Evolutionary conservation across 1,284 basidiomycete genomes (phyloP), one percentile per base, ranked within the genome.

Genomic region (Austroboletus novae-zelandiae): DNA sequence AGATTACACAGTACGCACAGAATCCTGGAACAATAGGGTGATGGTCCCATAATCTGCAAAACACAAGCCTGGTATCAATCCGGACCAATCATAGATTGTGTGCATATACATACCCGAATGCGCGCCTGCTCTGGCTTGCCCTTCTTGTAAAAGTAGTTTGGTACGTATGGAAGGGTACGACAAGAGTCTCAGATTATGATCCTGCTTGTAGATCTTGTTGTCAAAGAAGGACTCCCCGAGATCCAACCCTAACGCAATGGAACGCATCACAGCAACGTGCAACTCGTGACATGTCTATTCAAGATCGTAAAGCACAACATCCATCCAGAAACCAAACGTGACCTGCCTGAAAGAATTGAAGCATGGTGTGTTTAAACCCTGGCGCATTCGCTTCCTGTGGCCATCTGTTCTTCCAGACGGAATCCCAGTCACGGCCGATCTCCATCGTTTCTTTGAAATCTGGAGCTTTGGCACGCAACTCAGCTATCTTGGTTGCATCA

Each of bases 391-490:
- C 59, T 59, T 89, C 83, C 42, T 73, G 66, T 3, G 89, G 91
- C 91, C 91, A 94, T 57, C 77, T 77, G 66, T 94, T 94, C 67
- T 78, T 83, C 84, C 81, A 89, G 31, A 68, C 74, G 29, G 77
- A 72, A 57, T 89, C 89, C 81, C 83, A 87, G 54, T 92, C 88
- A 27, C 85, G 76, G 18, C 90, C 89, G 48, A 93, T 91, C 67
- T 94, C 91, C 81, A 93, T 90, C 14, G 80, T 76, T 67, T 93
- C 90, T 67, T 93, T 92, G 68, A 71, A 83, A 63, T 91, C 89
- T 0, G 91, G 91, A 0, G 89, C 81, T 55, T 80, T 81, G 47
- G 73, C 73, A 23, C 91, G 84, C 17, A 93, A 71, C 31, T 76
- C 67, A 35, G 83, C 85, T 57, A 94, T 92, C 68, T 91, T 89